A percentile compares a stretch with the other conserved stretches of the same genome.
phyloP scores from a whole-genome alignment of 805 yeast species.

The Saccharomycopsis vini region DNA sequence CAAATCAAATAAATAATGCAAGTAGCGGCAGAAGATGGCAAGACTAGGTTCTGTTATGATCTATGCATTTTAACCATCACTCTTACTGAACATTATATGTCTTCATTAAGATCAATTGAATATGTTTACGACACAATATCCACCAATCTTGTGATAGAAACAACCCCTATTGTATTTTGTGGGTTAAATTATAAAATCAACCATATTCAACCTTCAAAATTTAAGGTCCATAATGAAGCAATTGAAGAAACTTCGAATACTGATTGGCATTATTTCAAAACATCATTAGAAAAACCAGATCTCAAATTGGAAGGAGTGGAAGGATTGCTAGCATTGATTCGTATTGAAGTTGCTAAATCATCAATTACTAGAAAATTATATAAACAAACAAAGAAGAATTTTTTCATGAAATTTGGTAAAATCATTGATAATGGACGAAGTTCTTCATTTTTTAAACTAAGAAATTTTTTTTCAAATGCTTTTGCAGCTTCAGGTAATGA shows the following conservation, averaged over 20 bases:
- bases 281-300: no score
- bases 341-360: no score
- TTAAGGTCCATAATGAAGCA: no score
- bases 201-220: no score
- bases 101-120: neutral
- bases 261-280: no score
- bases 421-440: neutral
- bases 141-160: slow-evolving; percentile 2
- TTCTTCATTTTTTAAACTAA: neutral
- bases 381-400: neutral
- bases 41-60: slow-evolving; percentile 6
- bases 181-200: neutral
- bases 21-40: no score
- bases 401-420: slow-evolving; percentile 2
- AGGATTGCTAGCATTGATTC: no score
- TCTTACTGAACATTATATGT: slow-evolving; percentile 7
- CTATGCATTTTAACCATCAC: slow-evolving; percentile 9
- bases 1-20: no score
- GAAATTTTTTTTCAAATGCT: neutral
- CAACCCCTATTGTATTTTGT: neutral
- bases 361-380: neutral
- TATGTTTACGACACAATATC: slow-evolving; percentile 6
- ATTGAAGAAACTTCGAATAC: no score
- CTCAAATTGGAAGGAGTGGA: no score
- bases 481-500: neutral